These are phyloP conservation scores for Crassisporium funariophilum DNA, from an alignment of 768 basidiomycete genomes.

Conservation along the genomic window DNA sequence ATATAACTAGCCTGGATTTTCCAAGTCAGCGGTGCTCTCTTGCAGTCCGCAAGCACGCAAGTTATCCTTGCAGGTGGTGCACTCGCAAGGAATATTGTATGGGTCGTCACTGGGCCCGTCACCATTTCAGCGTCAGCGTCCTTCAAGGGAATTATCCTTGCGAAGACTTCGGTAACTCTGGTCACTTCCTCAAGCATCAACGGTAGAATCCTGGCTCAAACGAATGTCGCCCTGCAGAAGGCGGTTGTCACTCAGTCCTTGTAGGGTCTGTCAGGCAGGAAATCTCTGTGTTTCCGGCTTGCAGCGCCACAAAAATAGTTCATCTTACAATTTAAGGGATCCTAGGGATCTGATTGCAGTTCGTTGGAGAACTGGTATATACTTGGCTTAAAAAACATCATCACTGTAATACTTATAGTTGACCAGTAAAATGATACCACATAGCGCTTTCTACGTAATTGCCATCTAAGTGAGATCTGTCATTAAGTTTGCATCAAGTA, in stretches of 20 bases:
- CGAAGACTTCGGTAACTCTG: constrained; percentile 11
- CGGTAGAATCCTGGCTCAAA: constrained; percentile 22
- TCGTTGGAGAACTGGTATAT: no score
- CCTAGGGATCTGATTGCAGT: no score
- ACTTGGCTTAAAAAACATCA: no score
- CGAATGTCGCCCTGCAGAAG: constrained; percentile 18
- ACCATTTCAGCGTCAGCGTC: constrained; percentile 13
- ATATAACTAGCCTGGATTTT: constrained; percentile 21
- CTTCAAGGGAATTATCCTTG: constrained; percentile 21
- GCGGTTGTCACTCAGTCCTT: not conserved
- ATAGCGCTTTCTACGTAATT: no score
- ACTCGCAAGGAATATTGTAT: constrained; percentile 21
- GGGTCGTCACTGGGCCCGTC: constrained; percentile 18
- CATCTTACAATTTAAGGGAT: no score
- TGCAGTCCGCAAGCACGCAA: constrained; percentile 1
- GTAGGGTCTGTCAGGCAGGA: no score
- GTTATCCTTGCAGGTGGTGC: constrained; percentile 21
- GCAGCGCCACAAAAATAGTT: no score
- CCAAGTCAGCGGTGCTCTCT: constrained; percentile 20
- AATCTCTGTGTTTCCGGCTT: no score
- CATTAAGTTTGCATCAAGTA: no score
- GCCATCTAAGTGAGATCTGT: no score
- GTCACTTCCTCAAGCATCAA: constrained; percentile 17
- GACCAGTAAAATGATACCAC: no score
- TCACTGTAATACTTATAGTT: no score